These are phyloP conservation scores for Salinomyces thailandicus DNA, from an alignment of 2,329 filamentous ascomycete genomes.

Conservation along the genomic window DNA sequence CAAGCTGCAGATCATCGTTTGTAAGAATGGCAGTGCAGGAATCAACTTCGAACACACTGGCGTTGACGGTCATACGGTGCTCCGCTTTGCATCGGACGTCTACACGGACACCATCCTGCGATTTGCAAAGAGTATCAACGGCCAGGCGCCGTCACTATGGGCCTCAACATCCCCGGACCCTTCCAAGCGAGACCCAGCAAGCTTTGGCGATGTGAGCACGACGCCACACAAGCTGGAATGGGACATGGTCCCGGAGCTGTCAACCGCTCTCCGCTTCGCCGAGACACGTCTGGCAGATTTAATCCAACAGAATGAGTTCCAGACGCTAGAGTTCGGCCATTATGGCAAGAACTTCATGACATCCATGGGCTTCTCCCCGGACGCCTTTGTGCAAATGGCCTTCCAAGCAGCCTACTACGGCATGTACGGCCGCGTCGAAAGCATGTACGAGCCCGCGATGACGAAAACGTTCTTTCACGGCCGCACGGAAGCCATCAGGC, in stretches of 20 bases:
- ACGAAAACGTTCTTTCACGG: conserved; percentile 91
- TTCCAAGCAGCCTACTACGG: conserved; percentile 98
- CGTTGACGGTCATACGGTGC: conserved; percentile 91
- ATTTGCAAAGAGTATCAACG: conserved; percentile 91
- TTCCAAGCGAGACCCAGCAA: conserved; percentile 78
- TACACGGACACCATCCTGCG: conserved; percentile 97
- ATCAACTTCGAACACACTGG: conserved; percentile 99
- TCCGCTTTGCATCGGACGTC: conserved; percentile 89
- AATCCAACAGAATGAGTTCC: conserved; percentile 93
- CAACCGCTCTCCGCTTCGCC: conserved; percentile 84
- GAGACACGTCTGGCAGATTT: conserved; percentile 89
- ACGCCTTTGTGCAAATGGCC: conserved; percentile 97
- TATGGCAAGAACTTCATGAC: conserved; percentile 99
- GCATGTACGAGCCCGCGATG: conserved; percentile 97
- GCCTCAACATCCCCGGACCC: conserved; percentile 83
- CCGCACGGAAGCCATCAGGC: conserved; percentile 83
- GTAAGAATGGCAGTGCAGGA: conserved; percentile 93
- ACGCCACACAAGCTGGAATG: conserved; percentile 94
- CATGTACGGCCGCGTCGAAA: conserved; percentile 85
- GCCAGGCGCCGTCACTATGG: conserved; percentile 84
- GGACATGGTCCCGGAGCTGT: conserved; percentile 90
- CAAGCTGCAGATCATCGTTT: conserved; percentile 97
- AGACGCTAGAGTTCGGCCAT: conserved; percentile 74
- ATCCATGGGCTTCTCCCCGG: conserved; percentile 89
- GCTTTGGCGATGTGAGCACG: conserved; percentile 86